phyloP scores from a whole-genome alignment of 148 eudicot genomes.

The Rhododendron henanense region DNA sequence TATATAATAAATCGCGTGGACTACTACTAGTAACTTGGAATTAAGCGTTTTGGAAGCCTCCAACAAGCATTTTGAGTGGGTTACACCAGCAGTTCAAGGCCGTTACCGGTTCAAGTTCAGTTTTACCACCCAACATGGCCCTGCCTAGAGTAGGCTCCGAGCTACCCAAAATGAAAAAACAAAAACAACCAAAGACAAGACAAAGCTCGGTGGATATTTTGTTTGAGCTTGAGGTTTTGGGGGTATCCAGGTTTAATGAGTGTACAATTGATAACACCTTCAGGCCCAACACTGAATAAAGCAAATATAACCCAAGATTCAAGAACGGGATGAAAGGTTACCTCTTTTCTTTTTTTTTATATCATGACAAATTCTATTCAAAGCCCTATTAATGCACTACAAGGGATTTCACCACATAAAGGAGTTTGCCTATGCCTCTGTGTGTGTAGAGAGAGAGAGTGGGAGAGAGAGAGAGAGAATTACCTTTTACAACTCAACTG shows the following conservation, averaged over 20 bases:
- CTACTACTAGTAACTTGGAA: background rate
- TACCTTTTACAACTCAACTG: conserved; percentile 5
- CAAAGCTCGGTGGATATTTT: background rate
- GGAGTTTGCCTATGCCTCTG: background rate
- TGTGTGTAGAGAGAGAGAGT: background rate
- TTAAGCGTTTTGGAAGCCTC: background rate
- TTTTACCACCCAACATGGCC: background rate
- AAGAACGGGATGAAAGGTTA: background rate
- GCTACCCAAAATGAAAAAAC: background rate
- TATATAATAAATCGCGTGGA: background rate
- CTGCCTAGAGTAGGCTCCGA: background rate
- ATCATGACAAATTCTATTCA: background rate
- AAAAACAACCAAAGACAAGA: background rate
- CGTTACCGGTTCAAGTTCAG: background rate
- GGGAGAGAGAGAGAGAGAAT: background rate
- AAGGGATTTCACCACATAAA: background rate
- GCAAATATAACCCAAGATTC: background rate
- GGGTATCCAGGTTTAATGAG: background rate
- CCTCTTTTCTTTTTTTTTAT: too few relatives aligned
- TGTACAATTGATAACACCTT: background rate
- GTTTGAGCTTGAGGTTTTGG: background rate
- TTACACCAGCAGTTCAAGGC: background rate
- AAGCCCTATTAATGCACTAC: background rate
- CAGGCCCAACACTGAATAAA: background rate
- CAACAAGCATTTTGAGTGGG: background rate